Conservation (phyloP, 306 rosid species). For the Cyclanthera cordifolia region DNA sequence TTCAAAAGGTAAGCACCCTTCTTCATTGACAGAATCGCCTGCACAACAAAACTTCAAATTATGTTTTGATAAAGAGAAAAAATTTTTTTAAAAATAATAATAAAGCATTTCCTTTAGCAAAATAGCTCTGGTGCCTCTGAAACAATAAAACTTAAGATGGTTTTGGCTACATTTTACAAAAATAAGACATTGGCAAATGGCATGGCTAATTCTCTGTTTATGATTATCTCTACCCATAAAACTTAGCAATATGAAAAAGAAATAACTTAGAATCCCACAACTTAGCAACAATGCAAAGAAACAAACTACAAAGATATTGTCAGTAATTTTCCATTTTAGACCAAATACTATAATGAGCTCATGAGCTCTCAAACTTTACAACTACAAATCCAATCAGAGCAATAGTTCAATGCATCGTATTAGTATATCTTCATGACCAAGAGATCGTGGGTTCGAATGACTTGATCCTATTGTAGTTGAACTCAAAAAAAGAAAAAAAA, state of each 20-base stretch:
- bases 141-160: not conserved
- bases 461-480: too few species aligned
- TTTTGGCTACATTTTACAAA: not conserved
- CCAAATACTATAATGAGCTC: not conserved
- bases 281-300: not conserved
- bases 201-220: not conserved
- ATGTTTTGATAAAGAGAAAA: slow-evolving; percentile 16
- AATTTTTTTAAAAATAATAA: not conserved
- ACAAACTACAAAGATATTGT: not conserved
- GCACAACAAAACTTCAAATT: slow-evolving; percentile 20
- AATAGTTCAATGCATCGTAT: too few species aligned
- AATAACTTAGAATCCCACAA: not conserved
- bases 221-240: not conserved
- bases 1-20: slow-evolving; percentile 71
- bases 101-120: not conserved
- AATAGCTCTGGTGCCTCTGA: not conserved
- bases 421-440: too few species aligned
- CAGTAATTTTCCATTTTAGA: not conserved
- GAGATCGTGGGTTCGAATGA: too few species aligned
- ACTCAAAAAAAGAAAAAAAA: too few species aligned
- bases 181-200: not conserved
- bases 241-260: not conserved
- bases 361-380: not conserved
- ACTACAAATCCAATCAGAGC: too few species aligned
- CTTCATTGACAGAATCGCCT: slow-evolving; percentile 78